These are phyloP conservation scores for Fusarium sp. DNA, from an alignment of 2,329 filamentous ascomycete species.

Conservation along the genomic window DNA sequence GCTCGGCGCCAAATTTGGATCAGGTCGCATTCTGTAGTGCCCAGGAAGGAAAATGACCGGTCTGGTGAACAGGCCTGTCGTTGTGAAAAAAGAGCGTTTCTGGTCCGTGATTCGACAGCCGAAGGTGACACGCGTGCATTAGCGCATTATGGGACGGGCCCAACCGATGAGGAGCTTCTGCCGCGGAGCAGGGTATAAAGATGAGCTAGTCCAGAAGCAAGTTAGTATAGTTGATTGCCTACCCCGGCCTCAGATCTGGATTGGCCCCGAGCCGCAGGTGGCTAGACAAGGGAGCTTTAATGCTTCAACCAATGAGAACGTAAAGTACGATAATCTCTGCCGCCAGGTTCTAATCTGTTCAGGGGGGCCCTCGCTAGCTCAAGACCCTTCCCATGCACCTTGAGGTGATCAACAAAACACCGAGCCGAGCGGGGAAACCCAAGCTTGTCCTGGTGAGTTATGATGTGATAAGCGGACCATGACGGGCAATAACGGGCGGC, in stretches of 20 bases:
- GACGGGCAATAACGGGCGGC: slow-evolving; percentile 33
- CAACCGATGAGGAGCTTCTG: slow-evolving; percentile 58
- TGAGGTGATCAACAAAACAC: slow-evolving; percentile 28
- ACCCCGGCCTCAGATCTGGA: slow-evolving; percentile 54
- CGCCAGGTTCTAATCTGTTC: slow-evolving; percentile 19
- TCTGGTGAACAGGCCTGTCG: slow-evolving; percentile 44
- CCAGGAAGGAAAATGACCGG: slow-evolving; percentile 35
- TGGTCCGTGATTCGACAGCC: slow-evolving; percentile 53
- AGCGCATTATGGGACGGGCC: slow-evolving; percentile 60
- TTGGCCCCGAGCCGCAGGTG: slow-evolving; percentile 54
- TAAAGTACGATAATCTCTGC: slow-evolving; percentile 11
- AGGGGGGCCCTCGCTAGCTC: slow-evolving; percentile 28
- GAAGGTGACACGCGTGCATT: slow-evolving; percentile 61
- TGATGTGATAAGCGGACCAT: slow-evolving; percentile 36
- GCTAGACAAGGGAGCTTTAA: slow-evolving; percentile 25
- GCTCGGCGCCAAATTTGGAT: slow-evolving; percentile 15
- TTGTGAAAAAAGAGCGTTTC: slow-evolving; percentile 38
- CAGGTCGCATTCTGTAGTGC: slow-evolving; percentile 21
- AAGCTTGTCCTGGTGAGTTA: slow-evolving; percentile 12
- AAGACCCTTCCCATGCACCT: slow-evolving; percentile 19
- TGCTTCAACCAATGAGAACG: slow-evolving; percentile 22
- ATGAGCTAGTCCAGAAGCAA: not conserved
- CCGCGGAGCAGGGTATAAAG: slow-evolving; percentile 42
- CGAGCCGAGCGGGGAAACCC: slow-evolving; percentile 28
- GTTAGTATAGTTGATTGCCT: slow-evolving; percentile 25